phyloP scores from a whole-genome alignment of 2,329 filamentous ascomycete genomes.

The Xylariaceae sp. region DNA sequence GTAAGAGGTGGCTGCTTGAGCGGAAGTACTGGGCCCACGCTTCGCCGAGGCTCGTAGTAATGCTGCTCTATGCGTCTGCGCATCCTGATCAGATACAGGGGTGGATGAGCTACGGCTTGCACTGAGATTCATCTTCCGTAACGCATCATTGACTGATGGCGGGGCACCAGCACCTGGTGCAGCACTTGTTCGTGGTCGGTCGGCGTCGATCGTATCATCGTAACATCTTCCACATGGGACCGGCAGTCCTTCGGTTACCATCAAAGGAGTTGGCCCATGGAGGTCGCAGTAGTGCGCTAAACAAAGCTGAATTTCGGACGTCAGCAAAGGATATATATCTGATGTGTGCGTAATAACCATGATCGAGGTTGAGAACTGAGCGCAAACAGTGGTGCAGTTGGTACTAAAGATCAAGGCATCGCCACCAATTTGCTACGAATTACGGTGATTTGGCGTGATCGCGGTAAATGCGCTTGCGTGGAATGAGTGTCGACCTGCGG shows the following conservation, averaged over 20 bases:
- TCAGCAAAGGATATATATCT: constrained; percentile 32
- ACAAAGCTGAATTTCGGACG: constrained; percentile 52
- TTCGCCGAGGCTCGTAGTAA: constrained; percentile 34
- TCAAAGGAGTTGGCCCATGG: constrained; percentile 64
- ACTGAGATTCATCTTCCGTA: constrained; percentile 43
- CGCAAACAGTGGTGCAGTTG: constrained; percentile 4
- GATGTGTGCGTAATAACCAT: constrained; percentile 21
- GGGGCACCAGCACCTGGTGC: constrained; percentile 29
- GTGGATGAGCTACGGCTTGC: constrained; percentile 38
- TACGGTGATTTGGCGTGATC: neutral
- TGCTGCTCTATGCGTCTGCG: constrained; percentile 37
- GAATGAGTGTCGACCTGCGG: constrained; percentile 5
- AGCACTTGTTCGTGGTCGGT: constrained; percentile 37
- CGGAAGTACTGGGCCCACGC: constrained; percentile 1
- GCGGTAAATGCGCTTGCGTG: too few species aligned
- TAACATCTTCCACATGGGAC: constrained; percentile 57
- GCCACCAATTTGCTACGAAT: too few species aligned
- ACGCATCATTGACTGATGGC: constrained; percentile 40
- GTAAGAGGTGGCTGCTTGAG: constrained; percentile 17
- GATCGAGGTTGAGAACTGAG: constrained; percentile 4
- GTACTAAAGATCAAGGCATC: neutral
- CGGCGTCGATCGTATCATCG: constrained; percentile 37
- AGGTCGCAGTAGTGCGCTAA: constrained; percentile 68
- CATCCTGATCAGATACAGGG: constrained; percentile 41
- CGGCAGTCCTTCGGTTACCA: constrained; percentile 64